These are phyloP conservation scores for Camelina laxa DNA, from an alignment of 345 rosid species.

Conservation along the genomic window DNA sequence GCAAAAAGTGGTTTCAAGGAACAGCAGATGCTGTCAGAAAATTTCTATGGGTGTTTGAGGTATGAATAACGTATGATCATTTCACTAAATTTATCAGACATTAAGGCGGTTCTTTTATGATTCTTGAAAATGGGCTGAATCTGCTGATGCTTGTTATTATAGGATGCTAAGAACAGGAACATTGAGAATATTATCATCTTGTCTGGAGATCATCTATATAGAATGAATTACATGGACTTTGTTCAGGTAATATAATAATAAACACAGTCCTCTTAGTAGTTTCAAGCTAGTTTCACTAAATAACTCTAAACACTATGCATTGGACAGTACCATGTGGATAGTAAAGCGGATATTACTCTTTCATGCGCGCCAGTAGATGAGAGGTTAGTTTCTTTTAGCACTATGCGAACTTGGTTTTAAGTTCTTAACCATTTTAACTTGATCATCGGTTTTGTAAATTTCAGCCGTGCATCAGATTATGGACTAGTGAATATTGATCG, in stretches of 20 bases:
- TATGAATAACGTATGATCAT: constrained; percentile 29
- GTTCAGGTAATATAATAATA: constrained; percentile 57
- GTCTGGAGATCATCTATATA: constrained; percentile 91
- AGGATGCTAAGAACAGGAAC: constrained; percentile 89
- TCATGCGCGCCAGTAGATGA: constrained; percentile 73
- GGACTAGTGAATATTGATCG: constrained; percentile 84
- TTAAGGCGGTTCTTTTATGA: not conserved
- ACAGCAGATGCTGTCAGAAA: constrained; percentile 99
- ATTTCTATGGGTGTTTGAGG: constrained; percentile 97
- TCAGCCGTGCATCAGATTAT: constrained; percentile 90
- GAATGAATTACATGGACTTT: constrained; percentile 90
- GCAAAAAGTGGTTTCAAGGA: constrained; percentile 96
- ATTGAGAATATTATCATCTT: constrained; percentile 77
- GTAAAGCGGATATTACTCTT: constrained; percentile 80
- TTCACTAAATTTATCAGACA: not conserved
- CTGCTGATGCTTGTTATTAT: constrained; percentile 28
- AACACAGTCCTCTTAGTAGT: not conserved
- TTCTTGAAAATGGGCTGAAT: constrained; percentile 11
- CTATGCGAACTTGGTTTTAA: constrained; percentile 2
- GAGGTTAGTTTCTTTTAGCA: constrained; percentile 55
- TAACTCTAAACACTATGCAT: constrained; percentile 40
- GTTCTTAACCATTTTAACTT: not conserved
- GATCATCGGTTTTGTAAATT: constrained; percentile 28
- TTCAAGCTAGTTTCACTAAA: not conserved
- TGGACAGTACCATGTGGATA: constrained; percentile 76